A percentile compares a stretch with the other conserved stretches of the same genome.
phyloP scores from a whole-genome alignment of 1,284 basidiomycete genomes.

The Schizophyllum amplum region DNA sequence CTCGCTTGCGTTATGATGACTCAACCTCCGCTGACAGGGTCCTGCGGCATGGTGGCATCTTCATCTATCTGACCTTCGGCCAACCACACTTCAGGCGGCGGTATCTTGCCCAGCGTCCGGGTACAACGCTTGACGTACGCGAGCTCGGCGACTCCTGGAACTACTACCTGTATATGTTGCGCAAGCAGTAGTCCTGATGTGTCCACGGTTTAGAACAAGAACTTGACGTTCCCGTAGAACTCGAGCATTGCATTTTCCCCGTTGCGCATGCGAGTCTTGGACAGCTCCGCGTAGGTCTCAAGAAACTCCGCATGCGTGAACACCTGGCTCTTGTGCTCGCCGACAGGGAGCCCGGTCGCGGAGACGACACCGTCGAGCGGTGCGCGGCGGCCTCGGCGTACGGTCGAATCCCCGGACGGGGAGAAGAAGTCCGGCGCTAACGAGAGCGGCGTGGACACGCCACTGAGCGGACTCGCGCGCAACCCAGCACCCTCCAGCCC shows the following conservation, averaged over 20 bases:
- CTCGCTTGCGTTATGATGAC: too few species aligned
- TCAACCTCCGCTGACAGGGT: too few species aligned
- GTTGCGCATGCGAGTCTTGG: constrained; percentile 57
- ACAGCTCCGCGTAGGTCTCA: constrained; percentile 70
- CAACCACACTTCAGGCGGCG: constrained; percentile 85
- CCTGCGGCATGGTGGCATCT: constrained; percentile 48
- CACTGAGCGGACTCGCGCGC: constrained; percentile 41
- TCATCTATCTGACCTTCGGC: constrained; percentile 85
- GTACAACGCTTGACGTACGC: constrained; percentile 55
- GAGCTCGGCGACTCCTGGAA: constrained; percentile 75
- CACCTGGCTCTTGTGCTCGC: constrained; percentile 71
- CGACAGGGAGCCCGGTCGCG: constrained; percentile 70
- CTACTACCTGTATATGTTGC: constrained; percentile 72
- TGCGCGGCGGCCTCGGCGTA: constrained; percentile 44
- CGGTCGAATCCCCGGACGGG: too few species aligned
- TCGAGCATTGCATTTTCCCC: constrained; percentile 85
- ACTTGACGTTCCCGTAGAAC: constrained; percentile 87
- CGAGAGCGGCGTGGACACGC: constrained; percentile 40
- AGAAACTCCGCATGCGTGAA: constrained; percentile 84
- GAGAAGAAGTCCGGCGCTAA: constrained; percentile 65
- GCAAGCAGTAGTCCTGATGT: constrained; percentile 22
- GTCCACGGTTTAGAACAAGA: constrained; percentile 59
- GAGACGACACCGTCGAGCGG: constrained; percentile 62
- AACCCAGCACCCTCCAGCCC: neutral
- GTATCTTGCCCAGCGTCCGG: constrained; percentile 45